Evolutionary conservation across 768 basidiomycete species (phyloP), one percentile per base, ranked within the genome.

Genomic region (Sporobolomyces pararoseus): DNA sequence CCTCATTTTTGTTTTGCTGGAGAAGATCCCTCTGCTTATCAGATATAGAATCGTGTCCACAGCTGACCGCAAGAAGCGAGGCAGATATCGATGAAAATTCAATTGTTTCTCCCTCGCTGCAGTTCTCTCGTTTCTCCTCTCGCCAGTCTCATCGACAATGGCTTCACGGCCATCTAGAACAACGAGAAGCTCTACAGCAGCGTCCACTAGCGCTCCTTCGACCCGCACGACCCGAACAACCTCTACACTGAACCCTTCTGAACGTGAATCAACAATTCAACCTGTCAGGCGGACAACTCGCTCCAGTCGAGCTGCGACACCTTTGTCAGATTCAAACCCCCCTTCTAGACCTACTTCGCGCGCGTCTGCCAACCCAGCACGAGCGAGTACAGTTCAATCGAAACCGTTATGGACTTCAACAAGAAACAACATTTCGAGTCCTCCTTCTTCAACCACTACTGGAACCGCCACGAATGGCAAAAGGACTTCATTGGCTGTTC

Each of bases 181-280:
- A 7, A 70, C 68, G 21, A 57, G 68, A 7, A 70, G 63, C 68
- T 70, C 68, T 16, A 35, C 55, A 37, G 59, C 66, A 7, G 39
- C 68, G 2, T 35, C 46, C 1, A 49, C 51, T 1, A 6, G 31
- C 1, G 23, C 55, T 29, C 58, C 39, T 7, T 14, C 27, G 10
- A 42, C 58, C 1, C 58, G 58, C 29, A 39, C 58, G 25, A 44
- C 58, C 19, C 39, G 58, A 3, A 46, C n/a, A 7, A 10, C 31
- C 29, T 46, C 50, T 6, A 52, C 57, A 14, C 3, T 47, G 37
- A 58, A 39, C n/a, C n/a, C n/a, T 21, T 25, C 25, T 34, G 59
- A 61, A 47, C n/a, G 32, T 65, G 39, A 32, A 0, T 55, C 68
- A 65, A 70, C 68, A 65, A 39, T 14, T 16, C 5, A 4, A 14